phyloP scores from a whole-genome alignment of 1,284 basidiomycete genomes.

The Phaffia rhodozyma region DNA sequence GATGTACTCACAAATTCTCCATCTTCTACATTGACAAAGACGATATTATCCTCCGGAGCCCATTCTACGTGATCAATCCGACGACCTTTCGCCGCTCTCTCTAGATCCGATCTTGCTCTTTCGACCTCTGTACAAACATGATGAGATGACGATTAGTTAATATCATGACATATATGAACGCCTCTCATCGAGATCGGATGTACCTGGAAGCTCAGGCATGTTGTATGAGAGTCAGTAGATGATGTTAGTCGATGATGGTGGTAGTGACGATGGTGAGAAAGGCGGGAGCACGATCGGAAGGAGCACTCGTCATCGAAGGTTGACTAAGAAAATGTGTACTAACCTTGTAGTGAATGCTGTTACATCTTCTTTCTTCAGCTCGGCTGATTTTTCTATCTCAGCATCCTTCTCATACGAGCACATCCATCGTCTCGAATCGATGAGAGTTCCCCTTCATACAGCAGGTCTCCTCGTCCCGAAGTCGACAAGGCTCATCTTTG shows the following conservation, averaged over 20 bases:
- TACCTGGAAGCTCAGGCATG: slow-evolving; percentile 59
- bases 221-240: neutral
- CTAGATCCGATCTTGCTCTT: slow-evolving; percentile 50
- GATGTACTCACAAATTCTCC: slow-evolving; percentile 53
- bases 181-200: neutral
- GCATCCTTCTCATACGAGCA: no score
- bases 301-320: no score
- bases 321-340: no score
- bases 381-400: no score
- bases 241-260: neutral
- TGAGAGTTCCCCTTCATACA: no score
- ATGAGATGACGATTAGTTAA: neutral
- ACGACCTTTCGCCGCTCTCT: slow-evolving; percentile 46
- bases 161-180: neutral
- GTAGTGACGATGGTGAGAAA: no score
- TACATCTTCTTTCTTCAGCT: no score
- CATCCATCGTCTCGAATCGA: no score
- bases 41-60: slow-evolving; percentile 54
- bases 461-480: no score
- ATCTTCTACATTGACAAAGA: slow-evolving; percentile 51
- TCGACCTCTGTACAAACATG: slow-evolving; percentile 49
- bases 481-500: no score
- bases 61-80: slow-evolving; percentile 46
- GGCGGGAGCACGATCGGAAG: no score
- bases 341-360: no score